These are phyloP conservation scores for Paracorniculantispora psalliotae DNA, from an alignment of 2,329 filamentous ascomycete species.

Conservation along the genomic window DNA sequence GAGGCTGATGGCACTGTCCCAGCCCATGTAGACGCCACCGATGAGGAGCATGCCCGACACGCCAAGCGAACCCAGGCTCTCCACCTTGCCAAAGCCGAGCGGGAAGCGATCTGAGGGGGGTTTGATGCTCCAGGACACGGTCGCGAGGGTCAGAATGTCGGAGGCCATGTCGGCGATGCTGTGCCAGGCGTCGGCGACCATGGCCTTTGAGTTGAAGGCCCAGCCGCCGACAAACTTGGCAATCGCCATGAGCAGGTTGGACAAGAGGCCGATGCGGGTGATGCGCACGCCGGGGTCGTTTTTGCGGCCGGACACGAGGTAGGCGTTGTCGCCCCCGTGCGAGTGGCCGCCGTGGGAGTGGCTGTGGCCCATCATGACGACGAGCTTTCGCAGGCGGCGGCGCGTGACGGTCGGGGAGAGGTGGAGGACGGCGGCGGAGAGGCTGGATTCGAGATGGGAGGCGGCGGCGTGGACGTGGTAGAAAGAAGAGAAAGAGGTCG, in stretches of 20 bases:
- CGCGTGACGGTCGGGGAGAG: constrained; percentile 20
- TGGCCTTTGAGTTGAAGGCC: constrained; percentile 88
- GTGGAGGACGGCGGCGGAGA: constrained; percentile 14
- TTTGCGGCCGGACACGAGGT: constrained; percentile 83
- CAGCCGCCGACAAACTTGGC: constrained; percentile 91
- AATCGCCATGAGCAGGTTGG: constrained; percentile 91
- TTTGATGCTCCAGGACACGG: constrained; percentile 87
- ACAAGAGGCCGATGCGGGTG: constrained; percentile 57
- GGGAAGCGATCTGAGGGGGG: constrained; percentile 81
- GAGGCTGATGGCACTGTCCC: constrained; percentile 63
- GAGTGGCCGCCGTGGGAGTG: constrained; percentile 30
- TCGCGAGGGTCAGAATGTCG: constrained; percentile 88
- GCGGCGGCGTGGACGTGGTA: constrained; percentile 8
- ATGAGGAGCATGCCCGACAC: constrained; percentile 87
- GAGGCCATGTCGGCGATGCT: constrained; percentile 92
- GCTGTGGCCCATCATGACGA: constrained; percentile 26
- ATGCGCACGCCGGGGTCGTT: constrained; percentile 63
- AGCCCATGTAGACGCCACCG: constrained; percentile 89
- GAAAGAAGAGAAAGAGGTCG: not conserved
- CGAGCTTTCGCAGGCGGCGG: constrained; percentile 10
- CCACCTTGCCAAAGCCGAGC: constrained; percentile 93
- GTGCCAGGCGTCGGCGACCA: constrained; percentile 92
- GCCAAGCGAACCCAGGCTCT: constrained; percentile 87
- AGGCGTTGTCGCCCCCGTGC: constrained; percentile 85
- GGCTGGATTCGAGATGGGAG: not conserved